Conservation (phyloP, 371 early-diverging fungal species). For the Mucor plumbeus region DNA sequence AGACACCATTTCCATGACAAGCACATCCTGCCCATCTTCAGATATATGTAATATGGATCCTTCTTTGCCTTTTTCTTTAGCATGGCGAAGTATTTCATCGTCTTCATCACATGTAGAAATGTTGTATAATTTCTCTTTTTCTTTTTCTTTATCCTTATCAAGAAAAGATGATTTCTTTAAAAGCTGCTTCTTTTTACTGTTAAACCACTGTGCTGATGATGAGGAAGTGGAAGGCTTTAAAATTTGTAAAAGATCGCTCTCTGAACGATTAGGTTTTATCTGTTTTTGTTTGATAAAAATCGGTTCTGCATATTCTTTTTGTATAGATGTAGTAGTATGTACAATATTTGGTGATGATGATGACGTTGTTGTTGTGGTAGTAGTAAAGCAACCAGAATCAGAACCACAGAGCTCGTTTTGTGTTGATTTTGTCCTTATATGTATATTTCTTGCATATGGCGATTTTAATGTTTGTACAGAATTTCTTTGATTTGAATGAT, state of each 20-base stretch:
- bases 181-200: slow-evolving; percentile 1
- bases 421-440: slow-evolving; percentile 13
- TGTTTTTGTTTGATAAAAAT: slow-evolving; percentile 32
- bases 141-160: background rate
- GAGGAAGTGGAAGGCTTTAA: slow-evolving; percentile 18
- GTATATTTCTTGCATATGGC: slow-evolving; percentile 24
- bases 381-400: slow-evolving; percentile 23
- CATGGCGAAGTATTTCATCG: slow-evolving; percentile 15
- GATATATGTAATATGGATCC: slow-evolving; percentile 47
- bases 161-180: slow-evolving; percentile 1
- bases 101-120: slow-evolving; percentile 3
- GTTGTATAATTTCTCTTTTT: slow-evolving; percentile 6
- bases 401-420: background rate
- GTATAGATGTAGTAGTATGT: slow-evolving; percentile 28
- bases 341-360: background rate
- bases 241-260: slow-evolving; percentile 40
- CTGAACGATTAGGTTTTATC: slow-evolving; percentile 41
- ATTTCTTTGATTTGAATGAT: slow-evolving; percentile 10
- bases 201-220: slow-evolving; percentile 8
- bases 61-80: slow-evolving; percentile 24
- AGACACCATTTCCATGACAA: slow-evolving; percentile 56
- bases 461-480: slow-evolving; percentile 33
- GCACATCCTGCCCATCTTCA: slow-evolving; percentile 59
- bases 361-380: background rate
- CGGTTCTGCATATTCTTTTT: slow-evolving; percentile 42